These are phyloP conservation scores for Talaromyces albobiverticillius DNA, from an alignment of 2,329 filamentous ascomycete genomes.

Conservation along the genomic window DNA sequence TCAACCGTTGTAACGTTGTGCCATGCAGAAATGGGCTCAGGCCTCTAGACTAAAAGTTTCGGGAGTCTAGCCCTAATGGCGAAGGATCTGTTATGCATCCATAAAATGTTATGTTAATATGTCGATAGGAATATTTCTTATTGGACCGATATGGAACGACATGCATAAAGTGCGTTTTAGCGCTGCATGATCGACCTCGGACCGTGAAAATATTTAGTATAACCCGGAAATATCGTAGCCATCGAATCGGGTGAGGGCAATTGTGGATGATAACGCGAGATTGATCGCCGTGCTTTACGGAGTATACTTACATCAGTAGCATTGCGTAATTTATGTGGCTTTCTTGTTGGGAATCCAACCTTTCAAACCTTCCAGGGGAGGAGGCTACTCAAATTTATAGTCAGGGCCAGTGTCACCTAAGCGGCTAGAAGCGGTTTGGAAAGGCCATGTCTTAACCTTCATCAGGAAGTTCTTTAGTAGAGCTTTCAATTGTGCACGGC, in stretches of 20 bases:
- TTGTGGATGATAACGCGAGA: neutral
- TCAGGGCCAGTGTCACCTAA: no score
- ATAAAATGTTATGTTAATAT: neutral
- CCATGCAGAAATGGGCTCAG: conserved; percentile 5
- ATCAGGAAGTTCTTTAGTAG: no score
- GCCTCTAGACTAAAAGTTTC: neutral
- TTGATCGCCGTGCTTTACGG: no score
- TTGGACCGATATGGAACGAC: neutral
- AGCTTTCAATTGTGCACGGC: no score
- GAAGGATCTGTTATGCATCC: neutral
- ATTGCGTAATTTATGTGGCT: no score
- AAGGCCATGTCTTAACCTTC: no score
- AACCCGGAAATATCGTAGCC: neutral
- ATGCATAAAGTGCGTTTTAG: neutral
- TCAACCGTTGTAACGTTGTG: neutral
- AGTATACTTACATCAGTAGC: no score
- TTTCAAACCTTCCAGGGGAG: no score
- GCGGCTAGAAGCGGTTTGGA: no score
- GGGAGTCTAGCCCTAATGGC: neutral
- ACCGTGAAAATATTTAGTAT: neutral
- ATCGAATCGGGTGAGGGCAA: neutral
- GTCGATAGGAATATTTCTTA: neutral
- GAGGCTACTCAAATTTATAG: no score
- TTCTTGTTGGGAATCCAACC: no score
- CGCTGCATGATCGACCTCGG: neutral